Conservation (phyloP, 73 alveolate species). For the Tetrahymena thermophila region DNA sequence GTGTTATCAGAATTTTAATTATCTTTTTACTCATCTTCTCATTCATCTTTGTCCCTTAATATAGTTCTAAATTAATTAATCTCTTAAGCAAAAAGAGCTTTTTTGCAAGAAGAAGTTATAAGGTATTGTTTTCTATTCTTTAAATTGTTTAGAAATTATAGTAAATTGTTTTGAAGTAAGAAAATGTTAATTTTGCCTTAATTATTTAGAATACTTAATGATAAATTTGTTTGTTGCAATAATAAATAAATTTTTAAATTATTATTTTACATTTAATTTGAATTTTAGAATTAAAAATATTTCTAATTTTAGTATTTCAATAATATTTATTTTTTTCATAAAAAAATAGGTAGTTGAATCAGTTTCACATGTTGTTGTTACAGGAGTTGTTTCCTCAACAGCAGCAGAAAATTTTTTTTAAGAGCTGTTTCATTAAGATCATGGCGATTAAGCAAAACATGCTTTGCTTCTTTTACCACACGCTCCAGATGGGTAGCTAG, state of each 20-base stretch:
- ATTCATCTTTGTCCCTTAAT: slow-evolving; percentile 73
- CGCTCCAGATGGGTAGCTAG: slow-evolving; percentile 80
- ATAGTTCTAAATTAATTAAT: slow-evolving; percentile 74
- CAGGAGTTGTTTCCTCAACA: slow-evolving; percentile 74
- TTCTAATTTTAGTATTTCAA: neutral
- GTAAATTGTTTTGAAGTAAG: too few relatives aligned
- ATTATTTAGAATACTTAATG: too few relatives aligned
- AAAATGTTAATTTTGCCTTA: too few relatives aligned
- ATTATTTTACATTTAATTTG: too few relatives aligned
- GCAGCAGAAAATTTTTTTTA: slow-evolving; percentile 83
- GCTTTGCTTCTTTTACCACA: slow-evolving; percentile 75
- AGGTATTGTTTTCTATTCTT: slow-evolving; percentile 27
- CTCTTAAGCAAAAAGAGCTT: slow-evolving; percentile 68
- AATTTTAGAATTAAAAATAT: too few relatives aligned
- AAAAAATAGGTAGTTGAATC: slow-evolving; percentile 32
- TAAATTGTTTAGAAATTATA: neutral
- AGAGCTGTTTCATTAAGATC: slow-evolving; percentile 92
- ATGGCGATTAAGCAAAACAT: slow-evolving; percentile 84
- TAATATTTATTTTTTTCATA: slow-evolving; percentile 6
- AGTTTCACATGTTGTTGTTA: slow-evolving; percentile 76
- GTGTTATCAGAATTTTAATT: slow-evolving; percentile 66
- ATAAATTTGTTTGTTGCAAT: too few relatives aligned
- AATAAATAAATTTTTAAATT: too few relatives aligned
- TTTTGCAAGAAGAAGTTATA: slow-evolving; percentile 71
- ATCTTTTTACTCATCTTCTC: slow-evolving; percentile 73